Evolutionary conservation across 371 early-diverging fungal species (phyloP), one percentile per base, ranked within the genome.

Genomic region (Rhizopus arrhizus): DNA sequence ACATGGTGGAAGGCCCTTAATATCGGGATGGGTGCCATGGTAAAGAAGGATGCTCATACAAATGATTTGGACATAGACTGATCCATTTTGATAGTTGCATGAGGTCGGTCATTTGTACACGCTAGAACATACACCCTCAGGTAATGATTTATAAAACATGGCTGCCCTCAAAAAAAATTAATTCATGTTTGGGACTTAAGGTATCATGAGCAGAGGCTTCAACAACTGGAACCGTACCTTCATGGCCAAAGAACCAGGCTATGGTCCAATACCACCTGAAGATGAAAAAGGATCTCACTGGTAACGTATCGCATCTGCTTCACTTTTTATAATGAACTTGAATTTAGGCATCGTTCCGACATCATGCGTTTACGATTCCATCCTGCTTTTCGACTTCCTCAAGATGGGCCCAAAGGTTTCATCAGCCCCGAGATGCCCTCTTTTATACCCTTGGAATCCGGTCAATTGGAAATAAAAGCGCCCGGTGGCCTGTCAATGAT

Each of bases 11-110:
- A 70, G 28, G 79, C 85, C 1, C 68, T 75, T 28, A 86, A 86
- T 62, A 81, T 89, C 53, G 89, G 90, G 11, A 85, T 89, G 73
- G 88, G 89, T n/a, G 85, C 87, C 11, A 83, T 85, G 72, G 68
- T 70, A 65, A 22, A 22, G 22, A 22, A 2, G 2, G 22, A 22
- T 22, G 22, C 22, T 22, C 22, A 0, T 22, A 22, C 22, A 22
- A 22, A 2, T 22, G 22, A 22, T 22, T 22, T 22, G 22, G 22
- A 22, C 22, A 22, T 2, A 22, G 22, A 22, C 22, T 22, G 22
- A 22, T 2, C 0, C 22, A 16, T 53, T 48, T 48, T 6, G 9
- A 13, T 29, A 73, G 66, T 58, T 89, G 60, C 89, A 89, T 69
- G 90, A 89, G 69, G 80, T 83, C 15, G 89, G 90, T 6, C 89